These are phyloP conservation scores for Lyophyllum shimeji DNA, from an alignment of 768 basidiomycete genomes.

Conservation along the genomic window DNA sequence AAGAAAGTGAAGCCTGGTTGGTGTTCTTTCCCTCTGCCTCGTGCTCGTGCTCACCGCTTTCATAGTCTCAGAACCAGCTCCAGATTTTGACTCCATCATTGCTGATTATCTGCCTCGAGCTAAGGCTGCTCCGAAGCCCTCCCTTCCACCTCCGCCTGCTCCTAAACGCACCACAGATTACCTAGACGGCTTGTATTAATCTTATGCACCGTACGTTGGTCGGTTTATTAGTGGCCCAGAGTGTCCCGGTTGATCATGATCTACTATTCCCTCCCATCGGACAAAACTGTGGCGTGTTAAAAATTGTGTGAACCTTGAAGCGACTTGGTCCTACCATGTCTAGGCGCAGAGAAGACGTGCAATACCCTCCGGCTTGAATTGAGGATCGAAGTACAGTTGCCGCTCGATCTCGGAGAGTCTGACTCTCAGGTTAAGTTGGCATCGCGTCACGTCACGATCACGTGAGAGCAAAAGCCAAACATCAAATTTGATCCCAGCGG, in stretches of 20 bases:
- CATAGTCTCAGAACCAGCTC: constrained; percentile 38
- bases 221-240: background rate
- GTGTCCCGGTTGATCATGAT: background rate
- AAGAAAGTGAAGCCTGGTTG: constrained; percentile 44
- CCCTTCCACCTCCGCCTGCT: constrained; percentile 12
- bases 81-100: constrained; percentile 72
- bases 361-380: too few relatives aligned
- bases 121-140: constrained; percentile 18
- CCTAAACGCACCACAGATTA: constrained; percentile 31
- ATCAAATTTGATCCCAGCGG: too few relatives aligned
- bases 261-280: background rate
- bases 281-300: too few relatives aligned
- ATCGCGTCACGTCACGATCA: too few relatives aligned
- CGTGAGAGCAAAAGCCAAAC: too few relatives aligned
- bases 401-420: too few relatives aligned
- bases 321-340: too few relatives aligned
- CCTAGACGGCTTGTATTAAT: constrained; percentile 43
- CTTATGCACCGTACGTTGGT: background rate
- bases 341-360: too few relatives aligned
- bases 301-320: too few relatives aligned
- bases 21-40: constrained; percentile 3
- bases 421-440: too few relatives aligned
- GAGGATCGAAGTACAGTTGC: too few relatives aligned
- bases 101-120: constrained; percentile 63
- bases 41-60: constrained; percentile 10